Percentiles rank a stretch among this genome's conserved stretches.
These are phyloP conservation scores for Thermoascus crustaceus DNA, from an alignment of 2,329 filamentous ascomycete genomes.

Conservation along the genomic window DNA sequence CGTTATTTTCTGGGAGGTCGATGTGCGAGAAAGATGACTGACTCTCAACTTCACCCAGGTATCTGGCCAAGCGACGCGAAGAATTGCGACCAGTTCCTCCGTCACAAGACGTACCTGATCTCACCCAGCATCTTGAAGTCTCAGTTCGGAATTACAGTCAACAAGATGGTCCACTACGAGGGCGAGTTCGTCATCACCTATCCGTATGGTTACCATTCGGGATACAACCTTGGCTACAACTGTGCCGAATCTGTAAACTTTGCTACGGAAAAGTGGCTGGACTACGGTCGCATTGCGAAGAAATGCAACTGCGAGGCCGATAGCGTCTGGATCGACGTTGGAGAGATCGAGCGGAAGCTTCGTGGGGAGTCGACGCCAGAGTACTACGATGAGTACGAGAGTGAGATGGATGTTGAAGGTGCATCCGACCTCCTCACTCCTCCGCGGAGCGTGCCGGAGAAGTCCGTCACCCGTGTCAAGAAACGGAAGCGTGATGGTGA, in stretches of 20 bases:
- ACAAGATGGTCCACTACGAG: slow-evolving; percentile 89
- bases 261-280: slow-evolving; percentile 87
- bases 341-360: slow-evolving; percentile 89
- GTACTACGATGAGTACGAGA: slow-evolving; percentile 42
- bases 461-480: slow-evolving; percentile 50
- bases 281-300: slow-evolving; percentile 91
- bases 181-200: slow-evolving; percentile 98
- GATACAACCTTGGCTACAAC: slow-evolving; percentile 96
- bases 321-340: slow-evolving; percentile 96
- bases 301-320: slow-evolving; percentile 96
- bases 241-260: slow-evolving; percentile 99
- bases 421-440: slow-evolving; percentile 68
- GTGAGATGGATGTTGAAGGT: slow-evolving; percentile 56
- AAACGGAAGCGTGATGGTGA: slow-evolving; percentile 61
- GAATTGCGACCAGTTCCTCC: slow-evolving; percentile 88
- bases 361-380: slow-evolving; percentile 65
- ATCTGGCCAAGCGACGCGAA: slow-evolving; percentile 95
- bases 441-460: slow-evolving; percentile 63
- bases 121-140: slow-evolving; percentile 80
- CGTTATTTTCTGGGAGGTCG: slow-evolving; percentile 9
- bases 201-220: slow-evolving; percentile 96
- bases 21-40: slow-evolving; percentile 8
- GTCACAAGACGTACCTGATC: slow-evolving; percentile 95
- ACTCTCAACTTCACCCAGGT: slow-evolving; percentile 21
- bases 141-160: slow-evolving; percentile 91